Percentiles rank a stretch among this genome's conserved stretches.
Evolutionary conservation across 1,284 basidiomycete species (phyloP).

Genomic region (Cryptococcus sp.): DNA sequence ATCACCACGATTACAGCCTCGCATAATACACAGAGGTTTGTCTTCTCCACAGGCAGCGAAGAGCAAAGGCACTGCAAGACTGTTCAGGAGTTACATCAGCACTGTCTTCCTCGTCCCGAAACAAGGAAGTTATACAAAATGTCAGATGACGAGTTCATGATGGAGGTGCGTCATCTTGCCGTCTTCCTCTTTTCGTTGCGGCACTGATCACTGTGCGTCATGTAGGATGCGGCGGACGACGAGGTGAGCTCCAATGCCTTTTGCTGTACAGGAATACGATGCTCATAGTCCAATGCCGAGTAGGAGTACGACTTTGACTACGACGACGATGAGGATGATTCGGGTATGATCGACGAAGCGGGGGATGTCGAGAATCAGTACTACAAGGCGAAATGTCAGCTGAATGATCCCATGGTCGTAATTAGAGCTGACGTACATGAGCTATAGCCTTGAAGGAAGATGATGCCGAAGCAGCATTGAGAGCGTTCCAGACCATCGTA

Average conservation of each 20-base stretch:
- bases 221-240: conserved; percentile 52
- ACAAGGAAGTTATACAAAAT: conserved; percentile 23
- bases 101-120: background rate
- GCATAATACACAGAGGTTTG: no score
- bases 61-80: no score
- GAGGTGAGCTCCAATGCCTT: conserved; percentile 37
- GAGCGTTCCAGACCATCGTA: conserved; percentile 83
- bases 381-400: conserved; percentile 91
- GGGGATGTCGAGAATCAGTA: conserved; percentile 99
- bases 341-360: conserved; percentile 66
- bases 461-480: conserved; percentile 82
- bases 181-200: background rate
- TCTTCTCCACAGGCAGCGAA: no score
- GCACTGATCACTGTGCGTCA: background rate
- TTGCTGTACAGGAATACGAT: background rate
- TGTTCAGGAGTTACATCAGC: no score
- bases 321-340: conserved; percentile 77
- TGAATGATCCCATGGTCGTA: background rate
- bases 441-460: conserved; percentile 86
- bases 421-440: background rate
- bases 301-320: conserved; percentile 98
- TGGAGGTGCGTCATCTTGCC: conserved; percentile 46
- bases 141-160: conserved; percentile 57
- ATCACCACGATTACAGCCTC: no score
- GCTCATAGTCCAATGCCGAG: background rate